Evolutionary conservation across 768 basidiomycete species (phyloP), one percentile per base, ranked within the genome.

Genomic region (Tulasnella sp.): DNA sequence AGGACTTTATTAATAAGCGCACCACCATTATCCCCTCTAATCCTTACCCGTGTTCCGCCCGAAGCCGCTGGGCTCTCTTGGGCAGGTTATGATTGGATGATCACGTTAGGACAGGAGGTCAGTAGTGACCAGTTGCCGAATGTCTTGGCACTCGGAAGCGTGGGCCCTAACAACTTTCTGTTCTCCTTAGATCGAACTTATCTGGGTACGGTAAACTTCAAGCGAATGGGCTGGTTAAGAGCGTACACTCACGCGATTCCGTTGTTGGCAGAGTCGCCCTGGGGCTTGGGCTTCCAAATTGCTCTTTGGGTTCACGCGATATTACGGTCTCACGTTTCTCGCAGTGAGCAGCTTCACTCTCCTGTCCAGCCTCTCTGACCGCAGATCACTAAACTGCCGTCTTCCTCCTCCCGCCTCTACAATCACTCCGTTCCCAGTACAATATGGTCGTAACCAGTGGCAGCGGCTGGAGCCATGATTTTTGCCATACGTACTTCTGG

Each of bases 241-340:
- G 6, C 69, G n/a, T 2, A 40, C 44, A n/a, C 77, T 44, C 42
- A 50, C 46, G 42, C 40, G 31, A 22, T 42, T 44, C 46, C 18
- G 24, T 44, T 12, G 41, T 64, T 46, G 28, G 16, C 42, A 78
- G 77, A 64, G 20, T 8, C 77, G 60, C 18, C 42, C 58, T 41
- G 37, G 50, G n/a, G 69, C 28, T 4, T 76, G 75, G 75, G 37
- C 48, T 4, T 78, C 77, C 22, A 78, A 78, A 37, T 18, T 64
- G 7, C 77, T 78, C 20, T 78, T 28, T 18, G 58, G 34, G 6
- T 78, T 78, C 58, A 78, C 77, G 20, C 77, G 77, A 2, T 78
- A 78, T 41, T 37, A 78, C 14, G 77, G 77, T 34, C 48, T 78
- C 28, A 37, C 58, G 28, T 3, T 72, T 1, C 50, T 78, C 40